A percentile compares a stretch with the other conserved stretches of the same genome.
Conservation (phyloP, 2,329 filamentous ascomycete species). For the Epichloe hybrida region DNA sequence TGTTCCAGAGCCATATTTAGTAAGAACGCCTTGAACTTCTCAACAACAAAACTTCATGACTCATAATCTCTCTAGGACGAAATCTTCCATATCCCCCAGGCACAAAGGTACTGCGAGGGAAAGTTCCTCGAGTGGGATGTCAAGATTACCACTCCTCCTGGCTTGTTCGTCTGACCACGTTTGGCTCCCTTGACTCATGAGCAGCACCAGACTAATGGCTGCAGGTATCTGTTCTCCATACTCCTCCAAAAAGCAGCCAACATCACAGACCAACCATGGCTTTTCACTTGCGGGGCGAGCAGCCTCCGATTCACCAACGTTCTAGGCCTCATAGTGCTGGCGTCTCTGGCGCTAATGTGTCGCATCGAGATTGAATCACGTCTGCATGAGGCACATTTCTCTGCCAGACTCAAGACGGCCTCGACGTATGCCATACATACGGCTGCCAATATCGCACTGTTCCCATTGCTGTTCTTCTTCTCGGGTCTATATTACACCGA, state of each 20-base stretch:
- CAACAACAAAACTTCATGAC: neutral
- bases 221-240: slow-evolving; percentile 33
- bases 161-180: slow-evolving; percentile 38
- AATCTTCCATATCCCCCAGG: slow-evolving; percentile 81
- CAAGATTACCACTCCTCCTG: slow-evolving; percentile 93
- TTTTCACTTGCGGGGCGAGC: slow-evolving; percentile 14
- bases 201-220: neutral
- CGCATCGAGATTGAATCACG: slow-evolving; percentile 37
- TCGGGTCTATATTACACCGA: slow-evolving; percentile 93
- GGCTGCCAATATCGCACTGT: slow-evolving; percentile 68
- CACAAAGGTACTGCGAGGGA: slow-evolving; percentile 70
- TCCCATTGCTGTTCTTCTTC: slow-evolving; percentile 92
- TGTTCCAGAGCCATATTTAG: slow-evolving; percentile 42
- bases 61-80: slow-evolving; percentile 48
- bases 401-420: slow-evolving; percentile 9
- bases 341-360: slow-evolving; percentile 34
- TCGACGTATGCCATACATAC: slow-evolving; percentile 40
- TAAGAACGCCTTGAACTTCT: slow-evolving; percentile 15
- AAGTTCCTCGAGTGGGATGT: slow-evolving; percentile 75
- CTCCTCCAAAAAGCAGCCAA: slow-evolving; percentile 13
- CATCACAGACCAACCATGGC: slow-evolving; percentile 3
- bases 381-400: slow-evolving; percentile 15
- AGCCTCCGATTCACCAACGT: slow-evolving; percentile 37
- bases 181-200: neutral
- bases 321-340: slow-evolving; percentile 24